These are phyloP conservation scores for Nissolia schottii DNA, from an alignment of 306 rosid species.

Conservation along the genomic window DNA sequence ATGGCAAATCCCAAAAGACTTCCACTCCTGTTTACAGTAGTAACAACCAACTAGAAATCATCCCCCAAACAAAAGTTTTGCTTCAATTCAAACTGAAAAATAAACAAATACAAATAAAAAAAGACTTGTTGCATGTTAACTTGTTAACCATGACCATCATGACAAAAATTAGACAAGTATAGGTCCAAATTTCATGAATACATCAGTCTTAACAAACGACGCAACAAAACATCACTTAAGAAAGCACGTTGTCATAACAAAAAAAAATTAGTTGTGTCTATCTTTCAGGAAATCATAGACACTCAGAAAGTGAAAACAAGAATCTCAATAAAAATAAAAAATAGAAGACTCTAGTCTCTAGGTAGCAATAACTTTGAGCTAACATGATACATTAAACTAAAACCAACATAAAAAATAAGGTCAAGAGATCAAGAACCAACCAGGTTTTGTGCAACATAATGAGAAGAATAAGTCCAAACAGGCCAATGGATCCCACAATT, in stretches of 20 bases:
- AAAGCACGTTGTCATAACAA: constrained; percentile 14
- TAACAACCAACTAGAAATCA: constrained; percentile 27
- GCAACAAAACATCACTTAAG: background rate
- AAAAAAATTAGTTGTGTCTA: background rate
- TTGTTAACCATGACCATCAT: constrained; percentile 9
- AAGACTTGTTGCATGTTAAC: background rate
- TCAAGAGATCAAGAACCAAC: constrained; percentile 45
- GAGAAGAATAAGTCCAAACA: constrained; percentile 74
- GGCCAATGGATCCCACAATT: constrained; percentile 71
- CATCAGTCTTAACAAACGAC: background rate
- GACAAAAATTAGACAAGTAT: constrained; percentile 2
- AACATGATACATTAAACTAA: constrained; percentile 17
- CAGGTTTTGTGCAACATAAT: constrained; percentile 53
- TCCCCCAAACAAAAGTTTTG: constrained; percentile 4
- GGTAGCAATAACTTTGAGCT: constrained; percentile 9
- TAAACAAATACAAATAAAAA: constrained; percentile 1
- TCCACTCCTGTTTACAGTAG: constrained; percentile 55
- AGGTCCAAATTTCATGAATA: background rate
- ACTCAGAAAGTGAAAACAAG: constrained; percentile 16
- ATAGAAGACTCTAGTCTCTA: background rate
- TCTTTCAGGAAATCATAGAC: background rate
- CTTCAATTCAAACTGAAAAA: background rate
- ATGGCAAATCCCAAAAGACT: constrained; percentile 84
- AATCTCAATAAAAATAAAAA: background rate
- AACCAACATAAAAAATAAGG: background rate